These are phyloP conservation scores for Magnolia kwangsiensis DNA, from an alignment of 164 flowering plant species.

Conservation along the genomic window DNA sequence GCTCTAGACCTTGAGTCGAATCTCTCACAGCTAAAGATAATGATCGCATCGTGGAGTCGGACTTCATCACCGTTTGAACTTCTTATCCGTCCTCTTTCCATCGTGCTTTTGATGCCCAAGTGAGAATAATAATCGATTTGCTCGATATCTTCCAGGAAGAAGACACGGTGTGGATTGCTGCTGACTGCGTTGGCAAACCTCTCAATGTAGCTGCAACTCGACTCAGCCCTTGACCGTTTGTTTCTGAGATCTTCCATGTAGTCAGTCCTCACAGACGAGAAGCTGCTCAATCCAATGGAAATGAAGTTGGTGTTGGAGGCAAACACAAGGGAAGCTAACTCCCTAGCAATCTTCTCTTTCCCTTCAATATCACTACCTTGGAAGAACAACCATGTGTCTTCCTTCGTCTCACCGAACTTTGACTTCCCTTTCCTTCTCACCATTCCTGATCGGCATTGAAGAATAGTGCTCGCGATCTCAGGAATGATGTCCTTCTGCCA, in stretches of 20 bases:
- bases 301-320: conserved; percentile 51
- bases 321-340: conserved; percentile 68
- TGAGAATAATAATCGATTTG: conserved; percentile 67
- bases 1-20: conserved; percentile 73
- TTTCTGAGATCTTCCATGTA: conserved; percentile 53
- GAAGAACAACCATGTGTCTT: conserved; percentile 88
- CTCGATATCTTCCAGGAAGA: conserved; percentile 72
- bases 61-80: conserved; percentile 48
- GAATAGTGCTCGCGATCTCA: conserved; percentile 63
- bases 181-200: conserved; percentile 58
- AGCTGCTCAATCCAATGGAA: conserved; percentile 59
- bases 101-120: conserved; percentile 65
- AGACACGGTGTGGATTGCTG: conserved; percentile 67
- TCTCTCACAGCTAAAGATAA: conserved; percentile 80
- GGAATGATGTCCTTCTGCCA: conserved; percentile 70
- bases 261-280: conserved; percentile 56
- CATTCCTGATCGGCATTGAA: conserved; percentile 76
- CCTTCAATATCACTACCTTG: conserved; percentile 67
- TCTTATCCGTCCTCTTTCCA: conserved; percentile 57
- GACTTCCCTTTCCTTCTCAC: conserved; percentile 41
- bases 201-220: conserved; percentile 56
- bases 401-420: conserved; percentile 33
- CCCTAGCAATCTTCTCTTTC: conserved; percentile 68
- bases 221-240: conserved; percentile 72
- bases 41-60: conserved; percentile 58